Percentiles rank a stretch among this genome's conserved stretches.
These are phyloP conservation scores for Aspergillus sp. DNA, from an alignment of 2,329 filamentous ascomycete species.

Conservation along the genomic window DNA sequence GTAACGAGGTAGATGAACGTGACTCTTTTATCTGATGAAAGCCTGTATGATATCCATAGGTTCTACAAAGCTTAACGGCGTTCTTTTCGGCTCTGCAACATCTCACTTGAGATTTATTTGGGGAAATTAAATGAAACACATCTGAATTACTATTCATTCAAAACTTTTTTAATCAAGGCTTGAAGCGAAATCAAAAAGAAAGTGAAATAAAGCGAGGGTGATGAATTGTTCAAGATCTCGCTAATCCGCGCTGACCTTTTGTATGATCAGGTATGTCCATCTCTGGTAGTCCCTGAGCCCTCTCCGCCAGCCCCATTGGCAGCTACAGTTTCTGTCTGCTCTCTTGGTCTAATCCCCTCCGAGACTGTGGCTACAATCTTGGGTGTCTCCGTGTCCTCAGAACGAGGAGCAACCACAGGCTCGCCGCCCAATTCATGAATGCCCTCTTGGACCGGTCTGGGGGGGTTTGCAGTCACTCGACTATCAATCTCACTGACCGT, in stretches of 20 bases:
- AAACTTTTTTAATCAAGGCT: no score
- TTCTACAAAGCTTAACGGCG: not conserved
- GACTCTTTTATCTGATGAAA: not conserved
- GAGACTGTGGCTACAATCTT: not conserved
- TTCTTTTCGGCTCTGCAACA: not conserved
- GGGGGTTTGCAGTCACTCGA: not conserved
- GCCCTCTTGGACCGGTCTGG: not conserved
- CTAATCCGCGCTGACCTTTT: no score
- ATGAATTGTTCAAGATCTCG: no score
- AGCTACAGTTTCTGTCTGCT: not conserved
- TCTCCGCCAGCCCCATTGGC: no score
- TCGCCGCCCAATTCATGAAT: not conserved
- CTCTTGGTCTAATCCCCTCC: not conserved
- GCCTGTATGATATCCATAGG: not conserved
- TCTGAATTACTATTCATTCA: not conserved
- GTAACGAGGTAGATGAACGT: not conserved
- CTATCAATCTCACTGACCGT: not conserved
- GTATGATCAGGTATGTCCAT: no score
- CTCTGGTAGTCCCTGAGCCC: no score
- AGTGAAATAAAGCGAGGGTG: no score
- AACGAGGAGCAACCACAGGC: not conserved
- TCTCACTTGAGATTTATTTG: not conserved
- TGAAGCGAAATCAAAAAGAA: no score
- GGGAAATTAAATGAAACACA: not conserved
- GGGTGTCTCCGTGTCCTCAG: not conserved